Base-by-base conservation (phyloP, 495 filamentous ascomycete species). In the Cryomyces antarcticus region DNA sequence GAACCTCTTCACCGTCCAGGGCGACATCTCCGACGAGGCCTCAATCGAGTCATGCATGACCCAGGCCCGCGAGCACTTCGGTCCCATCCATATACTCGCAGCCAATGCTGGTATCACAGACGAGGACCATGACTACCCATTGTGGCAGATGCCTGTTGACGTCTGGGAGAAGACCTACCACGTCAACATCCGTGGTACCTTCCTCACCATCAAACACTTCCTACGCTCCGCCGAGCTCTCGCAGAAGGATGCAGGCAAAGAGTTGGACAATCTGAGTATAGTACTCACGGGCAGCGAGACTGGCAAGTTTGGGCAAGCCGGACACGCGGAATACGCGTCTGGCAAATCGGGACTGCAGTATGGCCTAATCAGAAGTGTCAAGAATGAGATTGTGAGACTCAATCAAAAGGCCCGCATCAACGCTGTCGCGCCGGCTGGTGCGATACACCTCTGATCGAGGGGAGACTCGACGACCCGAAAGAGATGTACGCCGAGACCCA, bases 161-260 rank as follows among this genome's bases (percentile, higher is more conserved):
- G 52, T 62, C 1, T 74, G 69, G 70, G 67, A 73, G 37, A 61
- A 64, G 49, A 65, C 61, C 0, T 70, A 72, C 50, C 56, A 53
- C 9, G 56, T 54, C 30, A 72, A 72, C 44, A 55, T 66, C 10
- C 65, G 65, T 12, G 68, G 68, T 36, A 70, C 68, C 5, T 74
- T 72, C 49, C 58, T 75, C 0, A 68, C 68, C 27, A 69, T 73
- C 49, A 75, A 75, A 45, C 64, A 71, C 43, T 73, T 73, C 56
- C 58, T 75, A 6, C 58, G 56, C 17, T 41, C 54, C 4, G 64
- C 66, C 2, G 50, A 58, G 7, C 38, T 51, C 3, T 39, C 46
- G 13, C 68, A 72, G 48, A 46, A 52, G 12, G 41, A 51, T 5
- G 48, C 47, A 0, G 57, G 53, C 4, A 48, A 45, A n/a, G 62